Evolutionary conservation across 192 early-diverging fungal species (phyloP).

Genomic region (Oehlia diaphana): DNA sequence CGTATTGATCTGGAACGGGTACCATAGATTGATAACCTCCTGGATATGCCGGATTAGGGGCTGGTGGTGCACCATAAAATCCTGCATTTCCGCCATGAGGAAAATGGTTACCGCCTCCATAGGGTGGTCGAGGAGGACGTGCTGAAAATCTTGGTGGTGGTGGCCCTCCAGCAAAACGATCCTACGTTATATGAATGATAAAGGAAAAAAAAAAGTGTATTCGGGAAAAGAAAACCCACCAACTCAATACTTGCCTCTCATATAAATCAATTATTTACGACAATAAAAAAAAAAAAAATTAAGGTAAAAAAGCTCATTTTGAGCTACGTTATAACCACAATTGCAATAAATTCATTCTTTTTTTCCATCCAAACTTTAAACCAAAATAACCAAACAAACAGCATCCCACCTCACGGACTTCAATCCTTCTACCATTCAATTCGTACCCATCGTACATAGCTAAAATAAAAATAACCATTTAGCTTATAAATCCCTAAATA

Average conservation of each 20-base stretch:
- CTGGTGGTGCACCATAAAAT: slow-evolving; percentile 20
- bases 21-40: slow-evolving; percentile 15
- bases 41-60: neutral
- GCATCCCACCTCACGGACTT: slow-evolving; percentile 76
- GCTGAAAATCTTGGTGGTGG: slow-evolving; percentile 29
- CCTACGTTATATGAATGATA: slow-evolving; percentile 27
- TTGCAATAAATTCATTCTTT: neutral
- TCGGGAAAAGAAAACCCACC: slow-evolving; percentile 31
- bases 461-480: slow-evolving; percentile 45
- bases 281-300: neutral
- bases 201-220: slow-evolving; percentile 5
- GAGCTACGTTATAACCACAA: slow-evolving; percentile 2
- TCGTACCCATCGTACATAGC: slow-evolving; percentile 81
- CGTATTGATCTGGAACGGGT: slow-evolving; percentile 29
- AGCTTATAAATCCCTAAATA: slow-evolving; percentile 13
- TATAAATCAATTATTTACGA: neutral
- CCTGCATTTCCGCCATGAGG: slow-evolving; percentile 10
- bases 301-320: slow-evolving; percentile 14
- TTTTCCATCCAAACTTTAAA: slow-evolving; percentile 17
- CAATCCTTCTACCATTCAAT: slow-evolving; percentile 71
- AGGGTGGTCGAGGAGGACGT: slow-evolving; percentile 23
- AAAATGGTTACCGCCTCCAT: slow-evolving; percentile 7
- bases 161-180: slow-evolving; percentile 37
- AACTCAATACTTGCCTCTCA: slow-evolving; percentile 23
- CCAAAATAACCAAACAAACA: slow-evolving; percentile 31